phyloP scores from a whole-genome alignment of 345 rosid species.

The Lepidium africanum region DNA sequence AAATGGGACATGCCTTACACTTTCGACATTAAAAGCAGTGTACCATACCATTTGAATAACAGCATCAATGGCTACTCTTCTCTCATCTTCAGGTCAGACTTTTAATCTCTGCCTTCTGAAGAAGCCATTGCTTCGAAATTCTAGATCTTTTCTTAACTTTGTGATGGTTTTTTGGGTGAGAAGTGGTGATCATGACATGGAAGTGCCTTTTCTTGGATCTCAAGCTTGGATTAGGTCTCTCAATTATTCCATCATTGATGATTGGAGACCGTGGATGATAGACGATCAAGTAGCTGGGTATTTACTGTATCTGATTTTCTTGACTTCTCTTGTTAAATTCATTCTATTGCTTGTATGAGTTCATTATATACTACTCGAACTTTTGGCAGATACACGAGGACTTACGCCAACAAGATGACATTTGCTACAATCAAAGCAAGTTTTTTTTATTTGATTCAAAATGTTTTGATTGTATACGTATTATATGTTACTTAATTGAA shows the following conservation, averaged over 20 bases:
- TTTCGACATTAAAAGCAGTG: slow-evolving; percentile 1
- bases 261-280: slow-evolving; percentile 60
- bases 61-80: slow-evolving; percentile 15
- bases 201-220: slow-evolving; percentile 41
- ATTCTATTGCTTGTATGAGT: neutral
- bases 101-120: neutral
- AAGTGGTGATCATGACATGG: slow-evolving; percentile 63
- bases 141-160: neutral
- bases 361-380: neutral
- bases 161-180: slow-evolving; percentile 6
- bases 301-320: neutral
- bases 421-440: slow-evolving; percentile 67
- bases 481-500: neutral
- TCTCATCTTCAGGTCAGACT: slow-evolving; percentile 23
- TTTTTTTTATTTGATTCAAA: neutral
- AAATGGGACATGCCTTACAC: neutral
- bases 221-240: slow-evolving; percentile 59
- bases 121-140: neutral
- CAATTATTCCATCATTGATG: slow-evolving; percentile 44
- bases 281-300: slow-evolving; percentile 47
- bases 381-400: slow-evolving; percentile 47
- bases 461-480: neutral
- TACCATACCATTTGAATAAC: slow-evolving; percentile 23
- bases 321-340: neutral
- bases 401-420: slow-evolving; percentile 59